phyloP scores from a whole-genome alignment of 306 rosid species.

The Prunus armeniaca region DNA sequence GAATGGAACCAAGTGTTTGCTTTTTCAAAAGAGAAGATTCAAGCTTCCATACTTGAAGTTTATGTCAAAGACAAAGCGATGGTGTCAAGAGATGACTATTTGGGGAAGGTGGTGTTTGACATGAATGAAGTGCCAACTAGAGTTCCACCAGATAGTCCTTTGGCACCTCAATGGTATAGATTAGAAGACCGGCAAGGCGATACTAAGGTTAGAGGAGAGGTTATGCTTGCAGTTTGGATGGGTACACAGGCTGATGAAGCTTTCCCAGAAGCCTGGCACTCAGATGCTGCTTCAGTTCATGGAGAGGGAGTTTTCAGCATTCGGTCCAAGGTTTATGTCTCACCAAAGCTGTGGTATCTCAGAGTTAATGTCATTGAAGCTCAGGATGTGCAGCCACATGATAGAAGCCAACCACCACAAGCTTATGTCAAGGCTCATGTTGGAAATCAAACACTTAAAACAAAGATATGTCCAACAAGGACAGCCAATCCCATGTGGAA shows the following conservation, averaged over 20 bases:
- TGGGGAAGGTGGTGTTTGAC: constrained; percentile 71
- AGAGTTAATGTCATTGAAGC: constrained; percentile 84
- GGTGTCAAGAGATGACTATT: constrained; percentile 62
- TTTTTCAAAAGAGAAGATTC: constrained; percentile 75
- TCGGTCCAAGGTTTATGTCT: constrained; percentile 78
- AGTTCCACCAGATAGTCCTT: constrained; percentile 85
- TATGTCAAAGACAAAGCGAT: constrained; percentile 53
- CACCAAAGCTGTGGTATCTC: constrained; percentile 77
- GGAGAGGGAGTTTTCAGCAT: constrained; percentile 67
- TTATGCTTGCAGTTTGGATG: constrained; percentile 91
- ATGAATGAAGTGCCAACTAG: constrained; percentile 82
- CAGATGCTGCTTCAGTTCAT: constrained; percentile 58
- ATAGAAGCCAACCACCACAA: constrained; percentile 57
- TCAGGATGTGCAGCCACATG: constrained; percentile 63
- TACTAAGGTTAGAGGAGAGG: constrained; percentile 52
- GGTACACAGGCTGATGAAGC: constrained; percentile 91
- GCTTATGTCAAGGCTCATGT: constrained; percentile 66
- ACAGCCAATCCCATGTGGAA: constrained; percentile 71
- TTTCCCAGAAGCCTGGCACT: constrained; percentile 82
- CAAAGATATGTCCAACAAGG: constrained; percentile 50
- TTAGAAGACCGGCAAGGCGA: constrained; percentile 45
- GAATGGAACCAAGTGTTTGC: constrained; percentile 83
- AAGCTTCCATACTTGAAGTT: constrained; percentile 61
- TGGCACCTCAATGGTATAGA: constrained; percentile 86
- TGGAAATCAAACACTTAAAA: constrained; percentile 67